Base-by-base conservation (phyloP, 441 rosid species). In the Syzygium syzygioides region DNA sequence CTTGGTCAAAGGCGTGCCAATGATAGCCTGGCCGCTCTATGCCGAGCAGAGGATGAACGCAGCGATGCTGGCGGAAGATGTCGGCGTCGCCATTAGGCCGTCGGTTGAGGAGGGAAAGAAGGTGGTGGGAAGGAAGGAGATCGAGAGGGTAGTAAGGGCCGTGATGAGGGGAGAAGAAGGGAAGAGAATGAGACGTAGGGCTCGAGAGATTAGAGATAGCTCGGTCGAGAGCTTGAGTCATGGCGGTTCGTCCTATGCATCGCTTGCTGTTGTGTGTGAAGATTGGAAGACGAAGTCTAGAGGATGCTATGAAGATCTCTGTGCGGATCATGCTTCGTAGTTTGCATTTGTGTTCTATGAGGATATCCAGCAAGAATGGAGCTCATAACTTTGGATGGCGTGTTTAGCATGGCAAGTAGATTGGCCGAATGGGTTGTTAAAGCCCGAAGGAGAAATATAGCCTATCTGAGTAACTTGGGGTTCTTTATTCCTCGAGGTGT, bases 21-120 rank as follows among this genome's bases (percentile, higher is more conserved):
- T 93, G 89, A 93, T 94, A 23, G 91, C 94, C 23, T 93, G 95
- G 94, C 95, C 95, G 23, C 92, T 93, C 53, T 94, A 92, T 1
- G 94, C 93, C 2, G 96, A 94, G 10, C 95, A 94, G 79, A 92
- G n/a, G 83, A 89, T 88, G 93, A 93, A 93, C 26, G 95, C 95
- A 1, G 80, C 91, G 26, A 79, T 91, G 87, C 79, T 94, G 30
- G 50, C 80, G 12, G 95, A 93, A 87, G 95, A 92, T 62, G 55
- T 92, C 3, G 88, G 90, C 32, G 89, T 92, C 3, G 94, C 94
- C 14, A 59, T 91, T 4, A 90, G 87, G 88, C 88, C 89, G 9
- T 64, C 37, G 86, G 56, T 10, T 71, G 86, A 45, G 76, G 55
- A 50, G 11, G 88, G 83, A 25, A 41, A 18, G 86, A 86, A 55